Conservation (phyloP, 1,284 basidiomycete species). For the Trichosporon coremiiforme region DNA sequence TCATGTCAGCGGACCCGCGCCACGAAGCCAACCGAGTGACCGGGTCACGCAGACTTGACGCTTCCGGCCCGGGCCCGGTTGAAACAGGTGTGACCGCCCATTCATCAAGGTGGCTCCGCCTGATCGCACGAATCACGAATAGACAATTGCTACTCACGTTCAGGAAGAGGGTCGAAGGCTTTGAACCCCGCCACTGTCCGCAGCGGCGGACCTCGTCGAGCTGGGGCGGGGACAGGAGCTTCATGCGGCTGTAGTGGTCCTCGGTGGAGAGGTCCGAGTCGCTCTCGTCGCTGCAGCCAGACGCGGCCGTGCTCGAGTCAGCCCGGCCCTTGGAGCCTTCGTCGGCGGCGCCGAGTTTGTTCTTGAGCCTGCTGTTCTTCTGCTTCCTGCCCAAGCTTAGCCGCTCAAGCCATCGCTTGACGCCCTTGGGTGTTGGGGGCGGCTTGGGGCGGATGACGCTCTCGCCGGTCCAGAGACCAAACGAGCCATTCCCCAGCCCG, state of each 20-base stretch:
- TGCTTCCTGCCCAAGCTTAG: conserved; percentile 22
- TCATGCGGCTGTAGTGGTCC: conserved; percentile 22
- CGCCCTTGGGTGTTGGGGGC: neutral
- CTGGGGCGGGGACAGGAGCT: conserved; percentile 27
- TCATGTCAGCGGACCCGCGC: neutral
- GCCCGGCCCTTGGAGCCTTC: neutral
- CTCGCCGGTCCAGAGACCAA: conserved; percentile 28
- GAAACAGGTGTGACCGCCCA: conserved; percentile 10
- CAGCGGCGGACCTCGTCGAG: conserved; percentile 35
- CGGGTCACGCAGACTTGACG: conserved; percentile 7
- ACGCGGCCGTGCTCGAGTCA: conserved; percentile 7
- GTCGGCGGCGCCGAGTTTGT: conserved; percentile 15
- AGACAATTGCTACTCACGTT: conserved; percentile 30
- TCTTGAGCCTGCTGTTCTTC: conserved; percentile 12
- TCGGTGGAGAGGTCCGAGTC: conserved; percentile 25
- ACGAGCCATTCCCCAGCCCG: conserved; percentile 30
- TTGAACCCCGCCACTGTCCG: conserved; percentile 35
- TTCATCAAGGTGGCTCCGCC: conserved; percentile 4
- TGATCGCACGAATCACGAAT: conserved; percentile 7
- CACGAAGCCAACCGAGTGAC: neutral
- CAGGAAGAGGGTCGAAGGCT: conserved; percentile 38
- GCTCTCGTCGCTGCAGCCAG: conserved; percentile 21
- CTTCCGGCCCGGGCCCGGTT: neutral
- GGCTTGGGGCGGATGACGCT: neutral
- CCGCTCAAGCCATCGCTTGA: conserved; percentile 24